Evolutionary conservation across 495 filamentous ascomycete genomes (phyloP).

Genomic region (Xanthoparmelia taractica): DNA sequence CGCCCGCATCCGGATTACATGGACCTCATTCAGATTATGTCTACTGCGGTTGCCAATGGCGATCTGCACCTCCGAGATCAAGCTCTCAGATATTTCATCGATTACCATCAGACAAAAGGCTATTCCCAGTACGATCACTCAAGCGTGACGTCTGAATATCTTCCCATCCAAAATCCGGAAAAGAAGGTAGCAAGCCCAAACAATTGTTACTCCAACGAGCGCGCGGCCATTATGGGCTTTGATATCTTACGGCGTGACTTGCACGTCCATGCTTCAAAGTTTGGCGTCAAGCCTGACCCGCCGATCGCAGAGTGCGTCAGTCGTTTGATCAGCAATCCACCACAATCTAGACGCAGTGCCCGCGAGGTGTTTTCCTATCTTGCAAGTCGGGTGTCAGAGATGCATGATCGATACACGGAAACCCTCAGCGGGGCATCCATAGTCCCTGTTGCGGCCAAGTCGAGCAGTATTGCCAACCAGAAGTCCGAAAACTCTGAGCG

Average conservation of each 20-base stretch:
- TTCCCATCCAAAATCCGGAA: conserved; percentile 62
- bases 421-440: conserved; percentile 56
- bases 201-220: conserved; percentile 74
- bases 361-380: conserved; percentile 72
- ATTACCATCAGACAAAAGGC: conserved; percentile 65
- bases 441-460: conserved; percentile 54
- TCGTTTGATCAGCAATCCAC: conserved; percentile 60
- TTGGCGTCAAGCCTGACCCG: conserved; percentile 76
- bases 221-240: conserved; percentile 69
- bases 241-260: conserved; percentile 65
- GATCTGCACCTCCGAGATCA: conserved; percentile 51
- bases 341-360: conserved; percentile 54
- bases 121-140: conserved; percentile 58
- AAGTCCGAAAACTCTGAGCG: conserved; percentile 31
- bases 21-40: conserved; percentile 71
- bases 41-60: conserved; percentile 44
- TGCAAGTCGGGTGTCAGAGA: conserved; percentile 62
- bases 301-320: conserved; percentile 66
- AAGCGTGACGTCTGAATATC: conserved; percentile 52
- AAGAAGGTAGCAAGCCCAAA: conserved; percentile 58
- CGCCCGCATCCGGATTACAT: conserved; percentile 56
- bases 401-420: conserved; percentile 51
- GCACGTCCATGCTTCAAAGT: conserved; percentile 65
- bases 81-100: conserved; percentile 75
- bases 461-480: conserved; percentile 23